A percentile compares a stretch with the other conserved stretches of the same genome.
Conservation (phyloP, 306 rosid species). For the Pyrus betulifolia region DNA sequence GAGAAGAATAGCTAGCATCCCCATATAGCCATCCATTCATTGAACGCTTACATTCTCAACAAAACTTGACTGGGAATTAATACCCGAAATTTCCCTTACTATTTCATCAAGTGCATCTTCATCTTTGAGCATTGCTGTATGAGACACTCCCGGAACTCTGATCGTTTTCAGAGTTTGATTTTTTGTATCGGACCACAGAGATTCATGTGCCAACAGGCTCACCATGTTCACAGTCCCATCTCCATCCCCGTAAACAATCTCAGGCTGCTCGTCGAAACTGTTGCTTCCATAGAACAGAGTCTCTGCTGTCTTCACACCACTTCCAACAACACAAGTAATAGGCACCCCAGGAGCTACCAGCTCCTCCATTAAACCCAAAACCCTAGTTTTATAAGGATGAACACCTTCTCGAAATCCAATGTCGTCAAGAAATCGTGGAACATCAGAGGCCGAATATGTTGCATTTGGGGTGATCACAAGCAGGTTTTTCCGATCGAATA, state of each 20-base stretch:
- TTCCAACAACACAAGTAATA: conserved; percentile 63
- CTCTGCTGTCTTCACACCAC: conserved; percentile 54
- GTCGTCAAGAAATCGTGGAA: conserved; percentile 51
- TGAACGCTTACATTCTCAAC: background rate
- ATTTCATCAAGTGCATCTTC: conserved; percentile 45
- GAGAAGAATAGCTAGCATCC: background rate
- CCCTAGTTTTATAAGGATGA: conserved; percentile 49
- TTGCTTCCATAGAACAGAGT: conserved; percentile 40
- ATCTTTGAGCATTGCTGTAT: conserved; percentile 45
- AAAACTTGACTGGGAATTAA: conserved; percentile 32
- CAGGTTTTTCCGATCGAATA: conserved; percentile 32
- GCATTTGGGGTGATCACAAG: conserved; percentile 42
- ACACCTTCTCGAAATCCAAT: conserved; percentile 62
- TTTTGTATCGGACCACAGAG: conserved; percentile 40
- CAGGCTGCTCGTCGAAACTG: conserved; percentile 63
- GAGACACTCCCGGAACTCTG: conserved; percentile 50
- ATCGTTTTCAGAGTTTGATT: conserved; percentile 47
- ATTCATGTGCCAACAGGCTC: conserved; percentile 62
- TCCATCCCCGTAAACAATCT: conserved; percentile 63
- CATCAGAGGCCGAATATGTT: conserved; percentile 47
- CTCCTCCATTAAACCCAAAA: conserved; percentile 38
- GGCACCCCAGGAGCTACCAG: conserved; percentile 53
- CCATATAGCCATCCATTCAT: background rate
- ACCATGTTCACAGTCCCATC: conserved; percentile 83
- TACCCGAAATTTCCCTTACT: conserved; percentile 28